Evolutionary conservation across 78 protist genomes (phyloP).

Genomic region (Polysphondylium violaceum): DNA sequence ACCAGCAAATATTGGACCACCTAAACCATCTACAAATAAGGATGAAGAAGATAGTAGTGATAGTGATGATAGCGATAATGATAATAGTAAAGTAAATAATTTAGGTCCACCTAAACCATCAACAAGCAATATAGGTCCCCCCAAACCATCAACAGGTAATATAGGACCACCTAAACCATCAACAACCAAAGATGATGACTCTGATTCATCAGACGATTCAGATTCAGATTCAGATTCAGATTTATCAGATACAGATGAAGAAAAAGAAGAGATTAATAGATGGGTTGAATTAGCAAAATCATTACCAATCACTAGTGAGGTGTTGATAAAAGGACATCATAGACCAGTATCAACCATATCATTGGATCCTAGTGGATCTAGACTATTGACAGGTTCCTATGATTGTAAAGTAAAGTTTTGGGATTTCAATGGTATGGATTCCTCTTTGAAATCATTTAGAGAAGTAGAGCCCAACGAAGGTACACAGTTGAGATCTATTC

Average conservation of each 20-base stretch:
- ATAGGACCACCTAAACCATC: neutral
- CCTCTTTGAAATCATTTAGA: constrained; percentile 67
- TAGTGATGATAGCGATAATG: neutral
- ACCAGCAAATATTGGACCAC: constrained; percentile 1
- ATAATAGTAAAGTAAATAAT: neutral
- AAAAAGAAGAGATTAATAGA: constrained; percentile 59
- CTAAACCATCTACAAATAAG: neutral
- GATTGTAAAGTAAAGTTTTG: constrained; percentile 84
- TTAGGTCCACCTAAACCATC: neutral
- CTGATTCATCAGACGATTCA: neutral
- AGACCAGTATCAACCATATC: constrained; percentile 76
- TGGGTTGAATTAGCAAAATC: constrained; percentile 37
- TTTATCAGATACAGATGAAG: constrained; percentile 10
- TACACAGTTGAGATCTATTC: constrained; percentile 48
- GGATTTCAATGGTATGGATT: constrained; percentile 91
- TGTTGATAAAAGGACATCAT: constrained; percentile 41
- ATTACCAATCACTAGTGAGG: constrained; percentile 75
- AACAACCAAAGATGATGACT: neutral
- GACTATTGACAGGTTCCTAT: constrained; percentile 82
- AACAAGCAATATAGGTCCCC: neutral
- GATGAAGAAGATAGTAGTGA: neutral
- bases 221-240: neutral
- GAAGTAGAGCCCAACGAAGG: constrained; percentile 83
- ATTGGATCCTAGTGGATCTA: constrained; percentile 83
- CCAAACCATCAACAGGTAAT: neutral